Base-by-base conservation (phyloP, 257 asterid genomes). In the Ajuga chamaepitys region DNA sequence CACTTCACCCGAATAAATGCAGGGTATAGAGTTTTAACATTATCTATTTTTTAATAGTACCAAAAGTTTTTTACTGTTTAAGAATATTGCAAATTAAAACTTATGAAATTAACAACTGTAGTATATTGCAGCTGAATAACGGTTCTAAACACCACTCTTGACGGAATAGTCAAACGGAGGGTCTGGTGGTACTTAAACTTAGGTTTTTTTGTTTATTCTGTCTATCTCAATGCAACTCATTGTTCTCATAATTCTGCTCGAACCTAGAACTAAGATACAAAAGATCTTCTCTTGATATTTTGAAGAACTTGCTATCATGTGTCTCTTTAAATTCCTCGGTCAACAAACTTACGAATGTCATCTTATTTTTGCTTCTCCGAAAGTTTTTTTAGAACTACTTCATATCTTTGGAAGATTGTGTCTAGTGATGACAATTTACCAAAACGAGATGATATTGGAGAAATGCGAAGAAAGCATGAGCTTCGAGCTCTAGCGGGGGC, bases 371-470 rank as follows among this genome's bases (percentile, higher is more conserved):
- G 30, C 22, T 25, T 56, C 51, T 10, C 4, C 9, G 26, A 66
- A 14, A 63, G 21, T 38, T 41, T 41, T 32, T 21, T 30, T 46
- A 26, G 14, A 50, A 68, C 54, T 64, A 67, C 58, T 5, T 55
- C 28, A 18, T 65, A 4, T 58, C 54, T 63, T 64, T 75, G 64
- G 45, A 65, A 94, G 96, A 81, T 77, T 60, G 75, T 80, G 56
- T 83, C 93, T 64, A 97, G 99, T 64, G 99, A 86, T 66, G 97
- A 91, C 57, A 96, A 94, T 80, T 17, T 94, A 64, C 99, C 96
- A 21, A 81, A 70, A 71, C 85, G 96, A 44, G 96, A 88, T 85
- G 97, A 94, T 82, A 83, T 94, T 75, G 99, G 99, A 67, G 97
- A 89, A 79, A 82, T 96, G 76, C 79, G 99, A 66, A 83, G 97